Evolutionary conservation across 257 asterid genomes (phyloP), one percentile per base, ranked within the genome.

Genomic region (Penstemon newberryi): DNA sequence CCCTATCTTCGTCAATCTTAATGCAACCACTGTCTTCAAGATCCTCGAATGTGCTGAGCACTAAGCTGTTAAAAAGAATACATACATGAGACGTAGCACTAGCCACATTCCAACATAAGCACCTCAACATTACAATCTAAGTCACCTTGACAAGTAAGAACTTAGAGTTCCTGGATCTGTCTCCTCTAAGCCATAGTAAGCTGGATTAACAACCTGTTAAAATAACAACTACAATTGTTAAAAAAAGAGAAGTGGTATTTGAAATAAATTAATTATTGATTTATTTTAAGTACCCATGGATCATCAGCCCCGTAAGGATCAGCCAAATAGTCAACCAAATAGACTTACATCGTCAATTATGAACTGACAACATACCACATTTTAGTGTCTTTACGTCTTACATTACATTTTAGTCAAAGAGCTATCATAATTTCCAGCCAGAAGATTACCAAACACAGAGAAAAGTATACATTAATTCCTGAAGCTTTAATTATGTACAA

Each of bases 1-100:
- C 98, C 77, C 70, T 81, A 73, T 88, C 90, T 58, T 84, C 97
- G 61, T 80, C 82, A 70, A 93, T 85, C 83, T 87, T 88, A 70
- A 93, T 79, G 87, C 97, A 90, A 70, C 97, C 99, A 78, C 93
- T 73, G 80, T 90, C 99, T 83, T 90, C 99, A 83, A 93, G 89
- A 80, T 93, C 99, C 84, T 93, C 97, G 79, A 93, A 88, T 36
- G 97, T 90, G 83, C 76, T 83, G 73, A 84, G 80, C 51, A 72
- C 89, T 72, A 93, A 75, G 85, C 99, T 93, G 89, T 76, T 65
- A 56, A 70, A 64, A 70, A 38, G 55, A 39, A 65, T 12, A 71
- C 42, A 45, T 44, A 60, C 55, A 65, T 51, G 57, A 66, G 67
- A 65, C 18, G 52, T 41, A 43, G 59, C 65, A 68, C 56, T 63